A percentile compares a stretch with the other conserved stretches of the same genome.
Evolutionary conservation across 2,329 filamentous ascomycete genomes (phyloP).

Genomic region (Colletotrichum godetiae): DNA sequence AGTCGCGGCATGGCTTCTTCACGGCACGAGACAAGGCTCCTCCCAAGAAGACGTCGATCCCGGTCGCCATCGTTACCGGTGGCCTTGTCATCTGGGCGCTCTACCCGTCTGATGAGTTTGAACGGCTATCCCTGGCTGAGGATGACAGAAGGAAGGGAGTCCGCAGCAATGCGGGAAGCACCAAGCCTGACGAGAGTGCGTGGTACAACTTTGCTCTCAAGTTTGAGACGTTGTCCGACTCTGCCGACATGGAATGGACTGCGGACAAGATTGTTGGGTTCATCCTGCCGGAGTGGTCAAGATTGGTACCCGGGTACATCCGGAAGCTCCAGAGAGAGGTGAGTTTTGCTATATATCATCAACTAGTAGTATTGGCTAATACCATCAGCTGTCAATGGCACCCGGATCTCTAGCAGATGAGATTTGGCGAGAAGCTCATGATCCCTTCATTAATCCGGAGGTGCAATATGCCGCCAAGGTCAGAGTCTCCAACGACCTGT

Average conservation of each 20-base stretch:
- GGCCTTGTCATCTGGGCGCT: constrained; percentile 56
- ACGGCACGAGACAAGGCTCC: constrained; percentile 37
- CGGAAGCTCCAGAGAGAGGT: constrained; percentile 84
- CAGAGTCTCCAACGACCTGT: constrained; percentile 83
- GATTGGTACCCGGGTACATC: constrained; percentile 78
- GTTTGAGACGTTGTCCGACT: constrained; percentile 65
- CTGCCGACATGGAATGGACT: constrained; percentile 67
- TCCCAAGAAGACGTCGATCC: constrained; percentile 39
- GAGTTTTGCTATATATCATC: background rate
- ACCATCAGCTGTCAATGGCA: constrained; percentile 74
- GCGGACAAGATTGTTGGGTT: constrained; percentile 73
- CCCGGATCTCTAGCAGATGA: constrained; percentile 91
- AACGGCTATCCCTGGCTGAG: constrained; percentile 44
- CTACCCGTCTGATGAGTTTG: constrained; percentile 57
- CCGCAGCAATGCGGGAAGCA: constrained; percentile 39
- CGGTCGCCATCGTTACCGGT: constrained; percentile 47
- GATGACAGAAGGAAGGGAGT: constrained; percentile 30
- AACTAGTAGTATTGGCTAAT: background rate
- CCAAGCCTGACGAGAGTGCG: constrained; percentile 45
- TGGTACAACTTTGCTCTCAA: constrained; percentile 60
- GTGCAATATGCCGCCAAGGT: constrained; percentile 85
- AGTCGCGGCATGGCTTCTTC: constrained; percentile 37
- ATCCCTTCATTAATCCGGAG: constrained; percentile 86
- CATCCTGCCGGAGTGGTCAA: constrained; percentile 87
- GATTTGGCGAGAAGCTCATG: constrained; percentile 92